Evolutionary conservation across 345 rosid genomes (phyloP), one percentile per base, ranked within the genome.

Genomic region (Melaleuca alternifolia): DNA sequence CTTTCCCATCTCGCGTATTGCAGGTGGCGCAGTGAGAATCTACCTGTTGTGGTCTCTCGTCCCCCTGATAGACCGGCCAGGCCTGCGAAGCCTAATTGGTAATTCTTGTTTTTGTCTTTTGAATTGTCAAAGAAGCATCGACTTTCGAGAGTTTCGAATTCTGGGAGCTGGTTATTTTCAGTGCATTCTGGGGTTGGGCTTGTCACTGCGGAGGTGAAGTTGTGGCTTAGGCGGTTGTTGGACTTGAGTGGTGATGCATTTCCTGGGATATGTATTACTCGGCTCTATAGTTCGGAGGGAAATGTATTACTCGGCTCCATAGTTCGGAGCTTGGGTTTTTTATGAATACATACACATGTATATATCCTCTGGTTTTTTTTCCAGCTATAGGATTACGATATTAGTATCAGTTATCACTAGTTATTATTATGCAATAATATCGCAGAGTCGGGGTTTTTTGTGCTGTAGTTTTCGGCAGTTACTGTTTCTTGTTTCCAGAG

Each of bases 1-100:
- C 92, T 96, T 84, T 95, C 97, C 50, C 98, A 96, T 86, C 88
- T 93, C 84, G 98, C 98, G 84, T 94, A 93, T 94, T 93, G 96
- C 21, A 91, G 91, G 85, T 96, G 97, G 97, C 92, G 92, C 81
- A 44, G 82, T 41, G 92, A 91, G 89, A 89, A 88, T 84, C 93
- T 96, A 46, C 98, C 98, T 10, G 86, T 94, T 54, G 98, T 95
- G 33, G 52, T 89, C 56, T 92, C 61, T 85, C 86, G 77, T 26
- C 95, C 97, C 51, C 99, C 98, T 89, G 87, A 91, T 85, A 89
- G 90, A 82, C 97, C 98, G 10, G 94, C 98, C 88, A 93, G 99
- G 33, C 98, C 98, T 85, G 85, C 91, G 23, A 92, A 89, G 54
- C 99, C 98, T 53, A 84, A 79, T 87, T 96, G 96, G 99, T 95